Evolutionary conservation across 768 basidiomycete species (phyloP).

Genomic region (Mycena rosella): DNA sequence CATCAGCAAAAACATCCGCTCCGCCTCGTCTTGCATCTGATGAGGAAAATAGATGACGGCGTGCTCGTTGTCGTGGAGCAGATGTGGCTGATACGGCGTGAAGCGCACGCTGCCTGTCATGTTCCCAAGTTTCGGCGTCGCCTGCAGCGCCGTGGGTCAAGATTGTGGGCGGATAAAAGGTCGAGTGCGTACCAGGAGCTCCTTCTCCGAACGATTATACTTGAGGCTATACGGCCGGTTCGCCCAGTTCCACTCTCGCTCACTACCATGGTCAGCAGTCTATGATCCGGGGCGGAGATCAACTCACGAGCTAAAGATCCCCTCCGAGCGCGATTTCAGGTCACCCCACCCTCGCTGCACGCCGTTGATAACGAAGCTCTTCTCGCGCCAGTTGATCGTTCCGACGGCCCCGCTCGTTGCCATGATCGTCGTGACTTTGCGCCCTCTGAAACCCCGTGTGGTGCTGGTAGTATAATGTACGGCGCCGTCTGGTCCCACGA

Average conservation of each 20-base stretch:
- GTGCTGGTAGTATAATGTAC: too few relatives aligned
- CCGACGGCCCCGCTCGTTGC: too few relatives aligned
- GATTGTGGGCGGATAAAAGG: not conserved
- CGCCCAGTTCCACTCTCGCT: constrained; percentile 1
- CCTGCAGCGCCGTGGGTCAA: constrained; percentile 4
- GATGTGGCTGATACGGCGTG: not conserved
- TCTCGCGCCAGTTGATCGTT: too few relatives aligned
- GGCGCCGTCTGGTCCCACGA: too few relatives aligned
- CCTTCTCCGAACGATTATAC: not conserved
- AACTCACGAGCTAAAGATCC: too few relatives aligned
- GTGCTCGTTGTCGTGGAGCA: constrained; percentile 5
- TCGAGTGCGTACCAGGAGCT: not conserved
- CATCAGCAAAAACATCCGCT: constrained; percentile 28
- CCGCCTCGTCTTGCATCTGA: constrained; percentile 15
- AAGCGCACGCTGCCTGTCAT: constrained; percentile 1
- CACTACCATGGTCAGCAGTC: not conserved
- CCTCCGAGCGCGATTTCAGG: too few relatives aligned
- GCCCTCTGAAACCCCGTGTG: too few relatives aligned
- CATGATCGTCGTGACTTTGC: too few relatives aligned
- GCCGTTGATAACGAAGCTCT: too few relatives aligned
- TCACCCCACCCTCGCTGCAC: too few relatives aligned
- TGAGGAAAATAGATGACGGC: constrained; percentile 16
- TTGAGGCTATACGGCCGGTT: not conserved
- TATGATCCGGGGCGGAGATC: too few relatives aligned
- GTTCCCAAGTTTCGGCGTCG: not conserved